These are phyloP conservation scores for Colletotrichum sp. DNA, from an alignment of 2,329 filamentous ascomycete species.

Conservation along the genomic window DNA sequence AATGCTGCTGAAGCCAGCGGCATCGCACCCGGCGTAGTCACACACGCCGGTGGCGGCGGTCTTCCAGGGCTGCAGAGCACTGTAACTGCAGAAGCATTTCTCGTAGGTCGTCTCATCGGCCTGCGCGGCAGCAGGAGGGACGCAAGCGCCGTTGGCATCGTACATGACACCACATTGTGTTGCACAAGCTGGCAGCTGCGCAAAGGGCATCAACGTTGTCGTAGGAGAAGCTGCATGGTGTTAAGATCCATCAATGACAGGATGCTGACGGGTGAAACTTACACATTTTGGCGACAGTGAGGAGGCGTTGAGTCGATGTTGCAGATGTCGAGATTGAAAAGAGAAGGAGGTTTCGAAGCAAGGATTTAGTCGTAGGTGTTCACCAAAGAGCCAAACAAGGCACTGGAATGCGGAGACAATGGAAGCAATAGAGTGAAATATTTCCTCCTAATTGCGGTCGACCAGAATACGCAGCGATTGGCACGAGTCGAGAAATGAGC, in stretches of 20 bases:
- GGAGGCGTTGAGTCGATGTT: neutral
- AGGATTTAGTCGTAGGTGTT: neutral
- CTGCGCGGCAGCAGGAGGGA: conserved; percentile 59
- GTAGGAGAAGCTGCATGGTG: conserved; percentile 1
- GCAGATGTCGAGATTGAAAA: neutral
- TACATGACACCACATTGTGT: conserved; percentile 63
- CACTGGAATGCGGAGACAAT: conserved; percentile 16
- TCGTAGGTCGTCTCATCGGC: conserved; percentile 61
- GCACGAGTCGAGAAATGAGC: conserved; percentile 1
- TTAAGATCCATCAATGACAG: neutral
- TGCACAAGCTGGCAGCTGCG: conserved; percentile 67
- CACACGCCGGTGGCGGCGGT: conserved; percentile 64
- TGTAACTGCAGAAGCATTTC: conserved; percentile 76
- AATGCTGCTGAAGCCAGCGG: conserved; percentile 57
- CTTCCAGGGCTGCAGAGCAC: conserved; percentile 52
- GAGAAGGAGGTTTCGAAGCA: neutral
- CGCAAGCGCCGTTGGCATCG: conserved; percentile 75
- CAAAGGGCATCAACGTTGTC: conserved; percentile 63
- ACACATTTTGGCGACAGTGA: conserved; percentile 14
- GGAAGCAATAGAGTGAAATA: conserved; percentile 5
- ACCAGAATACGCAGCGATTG: neutral
- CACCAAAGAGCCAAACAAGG: neutral
- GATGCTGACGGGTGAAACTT: neutral
- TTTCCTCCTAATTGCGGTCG: neutral
- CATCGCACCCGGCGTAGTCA: conserved; percentile 57